These are phyloP conservation scores for Endotrypanum monterogeii DNA, from an alignment of 208 protist species.

Conservation along the genomic window DNA sequence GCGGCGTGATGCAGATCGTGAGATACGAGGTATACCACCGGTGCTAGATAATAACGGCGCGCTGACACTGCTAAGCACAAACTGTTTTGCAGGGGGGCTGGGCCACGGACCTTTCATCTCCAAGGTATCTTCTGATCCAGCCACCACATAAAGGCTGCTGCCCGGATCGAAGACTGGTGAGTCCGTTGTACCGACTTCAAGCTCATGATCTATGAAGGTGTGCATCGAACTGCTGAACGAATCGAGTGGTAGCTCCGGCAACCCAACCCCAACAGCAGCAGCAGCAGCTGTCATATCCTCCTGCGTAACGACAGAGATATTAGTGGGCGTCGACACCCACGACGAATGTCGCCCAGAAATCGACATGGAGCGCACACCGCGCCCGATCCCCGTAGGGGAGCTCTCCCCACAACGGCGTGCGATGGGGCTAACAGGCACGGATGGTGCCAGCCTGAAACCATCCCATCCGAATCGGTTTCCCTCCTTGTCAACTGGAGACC, in stretches of 20 bases:
- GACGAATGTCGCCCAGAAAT: background rate
- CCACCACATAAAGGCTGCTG: background rate
- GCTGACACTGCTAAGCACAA: background rate
- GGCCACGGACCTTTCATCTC: background rate
- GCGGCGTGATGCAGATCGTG: background rate
- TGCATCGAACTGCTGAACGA: constrained; percentile 5
- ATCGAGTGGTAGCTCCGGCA: background rate
- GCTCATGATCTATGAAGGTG: constrained; percentile 7
- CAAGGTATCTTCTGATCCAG: background rate
- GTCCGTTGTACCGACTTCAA: constrained; percentile 1
- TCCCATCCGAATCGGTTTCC: too few species aligned
- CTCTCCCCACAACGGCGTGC: background rate
- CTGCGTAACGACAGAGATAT: background rate
- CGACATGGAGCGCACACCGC: background rate
- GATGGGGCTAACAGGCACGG: background rate
- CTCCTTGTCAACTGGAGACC: background rate
- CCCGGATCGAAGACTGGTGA: background rate
- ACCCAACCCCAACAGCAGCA: background rate
- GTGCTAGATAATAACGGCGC: background rate
- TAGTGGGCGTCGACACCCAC: background rate
- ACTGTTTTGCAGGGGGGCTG: background rate
- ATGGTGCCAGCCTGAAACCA: background rate
- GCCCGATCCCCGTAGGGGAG: background rate
- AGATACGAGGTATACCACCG: background rate
- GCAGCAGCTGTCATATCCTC: background rate